Base-by-base conservation (phyloP, 805 yeast genomes). In the Wickerhamomyces queroliae region DNA sequence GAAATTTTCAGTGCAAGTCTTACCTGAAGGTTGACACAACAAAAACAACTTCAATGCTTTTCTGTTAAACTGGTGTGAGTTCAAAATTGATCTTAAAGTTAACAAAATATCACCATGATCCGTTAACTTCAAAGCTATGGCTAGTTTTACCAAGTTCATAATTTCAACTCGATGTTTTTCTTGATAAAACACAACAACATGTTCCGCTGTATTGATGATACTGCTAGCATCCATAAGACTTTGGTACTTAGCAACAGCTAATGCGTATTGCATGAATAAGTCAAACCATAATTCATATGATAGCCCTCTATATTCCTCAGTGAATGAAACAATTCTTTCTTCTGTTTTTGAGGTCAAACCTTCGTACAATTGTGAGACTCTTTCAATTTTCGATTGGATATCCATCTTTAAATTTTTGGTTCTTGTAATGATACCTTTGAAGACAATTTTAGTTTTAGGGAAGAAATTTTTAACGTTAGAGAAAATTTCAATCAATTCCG, bases 221-320 rank as follows among this genome's bases (percentile, higher is more conserved):
- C 81, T 75, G 35, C 73, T 61, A 7, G 95, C 91, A 49, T 78
- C 81, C 19, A 78, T 79, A 2, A 69, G 64, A 37, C 69, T 66
- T 42, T 78, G 84, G 52, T 69, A 74, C 44, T 71, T 72, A 0
- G 88, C 80, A 36, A 83, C 70, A 19, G 80, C 70, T 26, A 91
- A 58, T 0, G 95, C 80, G 49, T 83, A 78, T 52, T 82, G 83
- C 76, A 89, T 81, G 52, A 89, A 86, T 7, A 91, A 65, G 45
- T 75, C 78, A 58, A 88, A 88, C 99, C 99, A 93, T 27, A 73
- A 73, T 28, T 83, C 84, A 57, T 85, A 85, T 3, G 70, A 64
- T 17, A 89, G 62, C 0, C 96, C 96, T 41, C 95, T 69, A 53
- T 83, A 85, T 50, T 74, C 80, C 1, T 68, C 66, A 11, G 71